Evolutionary conservation across 2,329 filamentous ascomycete genomes (phyloP).

Genomic region (Xylaria sp.): DNA sequence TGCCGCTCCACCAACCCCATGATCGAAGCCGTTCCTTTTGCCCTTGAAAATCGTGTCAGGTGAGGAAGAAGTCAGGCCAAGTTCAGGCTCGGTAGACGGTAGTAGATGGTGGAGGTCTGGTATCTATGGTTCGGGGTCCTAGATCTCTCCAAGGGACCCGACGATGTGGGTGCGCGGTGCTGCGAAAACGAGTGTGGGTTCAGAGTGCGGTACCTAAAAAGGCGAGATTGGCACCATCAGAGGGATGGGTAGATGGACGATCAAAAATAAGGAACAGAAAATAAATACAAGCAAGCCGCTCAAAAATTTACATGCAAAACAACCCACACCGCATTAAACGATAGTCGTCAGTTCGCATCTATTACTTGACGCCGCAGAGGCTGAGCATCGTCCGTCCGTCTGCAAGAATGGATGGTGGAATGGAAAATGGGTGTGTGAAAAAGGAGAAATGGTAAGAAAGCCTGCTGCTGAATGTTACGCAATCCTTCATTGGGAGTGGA

Average conservation of each 20-base stretch:
- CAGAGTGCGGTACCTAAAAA: neutral
- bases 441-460: slow-evolving; percentile 18
- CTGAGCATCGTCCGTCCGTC: slow-evolving; percentile 28
- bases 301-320: slow-evolving; percentile 9
- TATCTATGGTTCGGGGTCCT: neutral
- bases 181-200: slow-evolving; percentile 31
- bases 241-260: neutral
- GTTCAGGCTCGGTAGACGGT: no score
- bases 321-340: slow-evolving; percentile 28
- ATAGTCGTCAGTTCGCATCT: slow-evolving; percentile 27
- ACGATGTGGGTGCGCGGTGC: slow-evolving; percentile 9
- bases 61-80: neutral
- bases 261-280: slow-evolving; percentile 4
- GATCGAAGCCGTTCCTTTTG: slow-evolving; percentile 4
- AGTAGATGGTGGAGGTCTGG: neutral
- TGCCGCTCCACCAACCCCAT: slow-evolving; percentile 47
- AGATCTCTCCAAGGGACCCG: neutral
- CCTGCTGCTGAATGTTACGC: slow-evolving; percentile 25
- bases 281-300: slow-evolving; percentile 20
- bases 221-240: slow-evolving; percentile 24
- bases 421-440: slow-evolving; percentile 8
- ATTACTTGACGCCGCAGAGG: slow-evolving; percentile 28
- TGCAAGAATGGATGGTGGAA: neutral
- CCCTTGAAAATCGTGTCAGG: neutral
- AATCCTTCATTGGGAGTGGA: slow-evolving; percentile 28